Percentiles rank a stretch among this genome's conserved stretches.
phyloP scores from a whole-genome alignment of 2,329 filamentous ascomycete genomes.

The Trichocomaceae sp. region DNA sequence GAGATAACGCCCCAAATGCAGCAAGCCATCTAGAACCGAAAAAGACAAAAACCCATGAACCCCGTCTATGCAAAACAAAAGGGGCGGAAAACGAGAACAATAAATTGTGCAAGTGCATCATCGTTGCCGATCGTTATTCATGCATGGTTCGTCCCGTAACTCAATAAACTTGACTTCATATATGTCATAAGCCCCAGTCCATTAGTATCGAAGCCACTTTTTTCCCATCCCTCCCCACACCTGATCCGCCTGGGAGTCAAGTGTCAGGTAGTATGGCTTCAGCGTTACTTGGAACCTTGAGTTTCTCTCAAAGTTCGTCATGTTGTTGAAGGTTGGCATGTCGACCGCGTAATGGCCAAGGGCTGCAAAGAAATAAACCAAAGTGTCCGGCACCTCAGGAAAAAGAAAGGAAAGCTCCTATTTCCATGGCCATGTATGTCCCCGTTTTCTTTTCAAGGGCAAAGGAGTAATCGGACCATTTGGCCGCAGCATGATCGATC shows the following conservation, averaged over 20 bases:
- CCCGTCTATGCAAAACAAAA: conserved; percentile 9
- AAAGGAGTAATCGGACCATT: background rate
- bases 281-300: background rate
- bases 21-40: conserved; percentile 8
- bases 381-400: conserved; percentile 11
- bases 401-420: conserved; percentile 4
- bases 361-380: background rate
- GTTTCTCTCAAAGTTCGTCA: background rate
- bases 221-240: conserved; percentile 11
- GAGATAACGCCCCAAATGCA: conserved; percentile 14
- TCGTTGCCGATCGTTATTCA: conserved; percentile 6
- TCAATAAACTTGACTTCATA: conserved; percentile 11
- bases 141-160: conserved; percentile 10
- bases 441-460: background rate
- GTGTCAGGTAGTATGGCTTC: background rate
- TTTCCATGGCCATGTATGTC: background rate
- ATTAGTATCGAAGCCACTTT: background rate
- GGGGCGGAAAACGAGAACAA: background rate
- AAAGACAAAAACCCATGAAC: conserved; percentile 9
- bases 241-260: conserved; percentile 6
- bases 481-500: background rate
- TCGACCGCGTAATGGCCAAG: background rate
- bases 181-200: conserved; percentile 3
- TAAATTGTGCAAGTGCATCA: conserved; percentile 5
- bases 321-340: conserved; percentile 1